Percentiles rank a stretch among this genome's conserved stretches.
Conservation (phyloP, 73 alveolate species). For the Tetrahymena thermophila region DNA sequence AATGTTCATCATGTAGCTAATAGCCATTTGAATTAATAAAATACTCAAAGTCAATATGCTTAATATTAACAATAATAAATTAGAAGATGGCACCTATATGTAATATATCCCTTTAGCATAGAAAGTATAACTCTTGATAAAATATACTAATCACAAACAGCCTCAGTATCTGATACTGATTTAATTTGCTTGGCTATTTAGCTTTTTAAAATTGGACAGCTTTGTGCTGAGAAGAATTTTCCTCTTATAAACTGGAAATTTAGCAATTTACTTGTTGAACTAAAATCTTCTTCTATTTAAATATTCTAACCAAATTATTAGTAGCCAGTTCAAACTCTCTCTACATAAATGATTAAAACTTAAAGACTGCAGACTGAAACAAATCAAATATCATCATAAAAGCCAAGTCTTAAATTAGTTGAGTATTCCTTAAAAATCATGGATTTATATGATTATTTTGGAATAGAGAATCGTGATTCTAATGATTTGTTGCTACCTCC, state of each 20-base stretch:
- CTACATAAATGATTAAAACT: not conserved
- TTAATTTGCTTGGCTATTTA: not conserved
- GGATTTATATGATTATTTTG: not conserved
- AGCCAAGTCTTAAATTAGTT: not conserved
- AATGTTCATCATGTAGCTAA: not conserved
- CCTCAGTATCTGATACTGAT: not conserved
- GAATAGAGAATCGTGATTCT: not conserved
- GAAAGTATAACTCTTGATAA: not conserved
- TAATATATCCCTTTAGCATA: not conserved
- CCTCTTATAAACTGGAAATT: not conserved
- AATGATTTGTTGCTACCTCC: not conserved
- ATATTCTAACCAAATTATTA: not conserved
- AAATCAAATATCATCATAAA: not conserved
- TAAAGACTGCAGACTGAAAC: not conserved
- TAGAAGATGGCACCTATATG: not conserved
- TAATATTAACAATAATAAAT: not conserved
- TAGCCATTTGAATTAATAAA: not conserved
- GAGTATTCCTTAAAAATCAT: not conserved
- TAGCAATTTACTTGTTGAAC: not conserved
- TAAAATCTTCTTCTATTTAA: not conserved
- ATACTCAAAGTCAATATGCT: not conserved
- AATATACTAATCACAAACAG: not conserved
- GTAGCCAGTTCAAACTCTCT: not conserved
- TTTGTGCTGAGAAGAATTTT: not conserved
- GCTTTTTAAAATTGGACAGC: not conserved